A percentile compares a stretch with the other conserved stretches of the same genome.
Conservation (phyloP, 805 yeast genomes). For the Tetrapisispora taiwanensis region DNA sequence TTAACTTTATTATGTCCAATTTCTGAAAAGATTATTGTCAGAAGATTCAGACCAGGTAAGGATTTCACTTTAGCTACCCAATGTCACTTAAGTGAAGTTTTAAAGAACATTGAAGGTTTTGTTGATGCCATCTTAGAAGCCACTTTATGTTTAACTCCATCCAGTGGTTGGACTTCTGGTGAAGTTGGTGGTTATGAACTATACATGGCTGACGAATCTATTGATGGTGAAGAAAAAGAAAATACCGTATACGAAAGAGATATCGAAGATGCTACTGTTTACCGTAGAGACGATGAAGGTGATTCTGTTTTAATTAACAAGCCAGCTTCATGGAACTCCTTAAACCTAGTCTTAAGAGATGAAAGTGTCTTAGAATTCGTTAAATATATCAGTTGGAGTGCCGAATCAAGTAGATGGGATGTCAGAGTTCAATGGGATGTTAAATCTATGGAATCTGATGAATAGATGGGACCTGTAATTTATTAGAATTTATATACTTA, state of each 20-base stretch:
- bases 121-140: conserved; percentile 58
- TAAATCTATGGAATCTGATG: conserved; percentile 33
- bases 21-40: conserved; percentile 57
- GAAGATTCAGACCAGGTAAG: conserved; percentile 90
- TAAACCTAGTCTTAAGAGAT: conserved; percentile 72
- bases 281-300: conserved; percentile 48
- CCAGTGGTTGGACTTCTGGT: conserved; percentile 75
- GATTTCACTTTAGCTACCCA: conserved; percentile 86
- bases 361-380: conserved; percentile 81
- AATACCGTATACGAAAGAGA: conserved; percentile 31
- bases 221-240: conserved; percentile 32
- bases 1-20: conserved; percentile 55
- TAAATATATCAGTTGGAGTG: conserved; percentile 80
- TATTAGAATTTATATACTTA: neutral
- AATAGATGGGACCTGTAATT: conserved; percentile 8
- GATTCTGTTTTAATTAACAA: conserved; percentile 69
- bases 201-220: conserved; percentile 58
- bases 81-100: conserved; percentile 34
- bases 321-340: conserved; percentile 75
- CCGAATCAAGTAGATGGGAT: conserved; percentile 92
- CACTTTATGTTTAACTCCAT: conserved; percentile 72
- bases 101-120: conserved; percentile 21
- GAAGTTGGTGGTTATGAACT: conserved; percentile 92
- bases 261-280: conserved; percentile 78
- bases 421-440: conserved; percentile 72